Evolutionary conservation across 768 basidiomycete genomes (phyloP).

Genomic region (Dioszegia aurantiaca): DNA sequence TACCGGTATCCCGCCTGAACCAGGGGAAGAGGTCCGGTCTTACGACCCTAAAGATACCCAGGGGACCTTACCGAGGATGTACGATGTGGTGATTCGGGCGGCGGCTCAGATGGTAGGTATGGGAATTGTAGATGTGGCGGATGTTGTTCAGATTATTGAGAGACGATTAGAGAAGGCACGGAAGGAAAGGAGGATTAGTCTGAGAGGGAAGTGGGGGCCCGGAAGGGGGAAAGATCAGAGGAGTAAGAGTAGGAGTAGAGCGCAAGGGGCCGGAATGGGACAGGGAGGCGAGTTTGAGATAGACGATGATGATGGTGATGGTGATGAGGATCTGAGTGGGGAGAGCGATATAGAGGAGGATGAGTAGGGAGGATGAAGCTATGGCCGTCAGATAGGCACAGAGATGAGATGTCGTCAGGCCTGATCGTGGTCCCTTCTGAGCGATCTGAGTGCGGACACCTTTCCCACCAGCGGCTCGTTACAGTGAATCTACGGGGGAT

Average conservation of each 20-base stretch:
- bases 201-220: conserved; percentile 12
- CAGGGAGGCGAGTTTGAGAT: not conserved
- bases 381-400: not conserved
- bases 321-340: not conserved
- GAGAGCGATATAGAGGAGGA: conserved; percentile 6
- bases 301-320: conserved; percentile 1
- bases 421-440: no score
- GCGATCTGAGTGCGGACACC: no score
- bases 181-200: conserved; percentile 18
- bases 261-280: not conserved
- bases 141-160: conserved; percentile 67
- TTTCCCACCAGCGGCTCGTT: no score
- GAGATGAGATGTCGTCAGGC: not conserved
- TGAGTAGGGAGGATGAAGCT: not conserved
- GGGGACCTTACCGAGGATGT: conserved; percentile 61
- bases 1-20: conserved; percentile 48
- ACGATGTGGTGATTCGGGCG: conserved; percentile 58
- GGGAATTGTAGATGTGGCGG: conserved; percentile 57
- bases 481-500: no score
- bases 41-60: conserved; percentile 67
- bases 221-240: conserved; percentile 9
- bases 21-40: conserved; percentile 65
- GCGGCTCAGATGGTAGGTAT: conserved; percentile 63
- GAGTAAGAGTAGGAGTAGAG: conserved; percentile 18
- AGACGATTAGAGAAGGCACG: conserved; percentile 55